These are phyloP conservation scores for Cymbidium sinense DNA, from an alignment of 106 monocot genomes.

Conservation along the genomic window DNA sequence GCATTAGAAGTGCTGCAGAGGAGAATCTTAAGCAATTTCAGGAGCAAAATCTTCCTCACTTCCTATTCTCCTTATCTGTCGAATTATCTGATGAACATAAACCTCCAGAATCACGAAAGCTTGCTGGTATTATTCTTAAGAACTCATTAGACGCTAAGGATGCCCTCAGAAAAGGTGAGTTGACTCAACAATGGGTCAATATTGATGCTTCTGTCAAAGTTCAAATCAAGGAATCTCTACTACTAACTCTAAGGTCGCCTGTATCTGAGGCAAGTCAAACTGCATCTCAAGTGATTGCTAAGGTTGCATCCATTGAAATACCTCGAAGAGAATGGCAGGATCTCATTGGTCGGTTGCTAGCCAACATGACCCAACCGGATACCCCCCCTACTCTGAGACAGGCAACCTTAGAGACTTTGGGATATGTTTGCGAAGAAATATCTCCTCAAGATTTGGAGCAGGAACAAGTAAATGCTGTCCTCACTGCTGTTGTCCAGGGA, in stretches of 20 bases:
- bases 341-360: constrained; percentile 14
- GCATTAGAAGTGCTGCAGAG: constrained; percentile 12
- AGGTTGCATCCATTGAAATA: constrained; percentile 23
- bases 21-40: constrained; percentile 20
- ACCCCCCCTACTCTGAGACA: constrained; percentile 11
- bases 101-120: constrained; percentile 23
- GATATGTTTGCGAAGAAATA: constrained; percentile 26
- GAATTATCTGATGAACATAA: constrained; percentile 22
- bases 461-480: constrained; percentile 23
- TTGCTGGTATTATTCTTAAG: constrained; percentile 27
- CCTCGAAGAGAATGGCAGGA: constrained; percentile 22
- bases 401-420: constrained; percentile 21
- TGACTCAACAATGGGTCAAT: constrained; percentile 19
- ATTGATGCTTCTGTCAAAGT: constrained; percentile 17
- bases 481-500: constrained; percentile 25
- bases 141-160: constrained; percentile 30
- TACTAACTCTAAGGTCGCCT: constrained; percentile 11
- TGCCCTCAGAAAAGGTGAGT: constrained; percentile 13
- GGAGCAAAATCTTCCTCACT: constrained; percentile 16
- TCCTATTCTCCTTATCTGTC: constrained; percentile 11
- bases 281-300: constrained; percentile 24
- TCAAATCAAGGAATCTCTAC: constrained; percentile 22
- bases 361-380: constrained; percentile 18
- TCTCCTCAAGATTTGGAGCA: constrained; percentile 26
- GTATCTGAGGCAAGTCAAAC: constrained; percentile 22